A percentile compares a stretch with the other conserved stretches of the same genome.
Conservation (phyloP, 495 filamentous ascomycete genomes). For the Penicillium coffeae region DNA sequence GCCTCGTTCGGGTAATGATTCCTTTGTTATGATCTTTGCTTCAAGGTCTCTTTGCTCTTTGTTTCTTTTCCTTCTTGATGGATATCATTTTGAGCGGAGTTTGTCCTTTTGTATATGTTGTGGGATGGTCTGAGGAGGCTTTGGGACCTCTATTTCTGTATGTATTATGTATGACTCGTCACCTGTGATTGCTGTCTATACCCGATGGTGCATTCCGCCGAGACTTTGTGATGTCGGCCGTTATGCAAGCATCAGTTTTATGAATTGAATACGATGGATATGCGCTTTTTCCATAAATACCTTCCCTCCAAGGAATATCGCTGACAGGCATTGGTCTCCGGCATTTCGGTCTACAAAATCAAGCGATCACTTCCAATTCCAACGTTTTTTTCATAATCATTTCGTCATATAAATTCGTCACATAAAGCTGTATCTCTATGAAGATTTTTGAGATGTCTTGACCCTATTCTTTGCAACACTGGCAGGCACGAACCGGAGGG, state of each 20-base stretch:
- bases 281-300: neutral
- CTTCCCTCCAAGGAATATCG: too few relatives aligned
- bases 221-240: neutral
- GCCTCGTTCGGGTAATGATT: constrained; percentile 4
- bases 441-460: constrained; percentile 8
- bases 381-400: too few relatives aligned
- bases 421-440: too few relatives aligned
- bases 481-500: constrained; percentile 74
- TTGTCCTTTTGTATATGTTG: constrained; percentile 20
- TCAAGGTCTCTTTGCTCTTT: neutral
- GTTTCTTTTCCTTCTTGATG: constrained; percentile 4
- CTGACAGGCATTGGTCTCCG: too few relatives aligned
- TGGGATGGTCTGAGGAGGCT: constrained; percentile 2
- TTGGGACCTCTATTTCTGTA: constrained; percentile 2
- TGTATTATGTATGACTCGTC: constrained; percentile 19
- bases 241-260: neutral
- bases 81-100: constrained; percentile 15
- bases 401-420: too few relatives aligned
- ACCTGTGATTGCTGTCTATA: constrained; percentile 18
- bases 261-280: neutral
- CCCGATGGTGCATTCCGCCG: constrained; percentile 12
- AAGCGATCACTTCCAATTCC: too few relatives aligned
- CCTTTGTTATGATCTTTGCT: constrained; percentile 1
- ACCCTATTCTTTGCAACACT: constrained; percentile 50
- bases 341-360: too few relatives aligned